Percentiles rank a stretch among this genome's conserved stretches.
Conservation (phyloP, 768 basidiomycete genomes). For the Rhodosporidiobolus odoratus region DNA sequence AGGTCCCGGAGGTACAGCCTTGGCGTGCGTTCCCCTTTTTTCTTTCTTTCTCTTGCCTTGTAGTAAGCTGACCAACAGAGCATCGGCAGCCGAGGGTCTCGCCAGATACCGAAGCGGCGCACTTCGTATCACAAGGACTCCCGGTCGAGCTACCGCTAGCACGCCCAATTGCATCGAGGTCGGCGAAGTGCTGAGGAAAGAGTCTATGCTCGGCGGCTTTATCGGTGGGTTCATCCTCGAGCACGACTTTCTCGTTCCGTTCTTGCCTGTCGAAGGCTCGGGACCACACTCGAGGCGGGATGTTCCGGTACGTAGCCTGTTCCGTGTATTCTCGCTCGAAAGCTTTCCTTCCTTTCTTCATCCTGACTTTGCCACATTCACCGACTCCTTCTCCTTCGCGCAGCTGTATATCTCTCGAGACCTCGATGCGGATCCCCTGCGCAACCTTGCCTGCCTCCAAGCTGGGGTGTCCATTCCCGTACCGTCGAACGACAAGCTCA, state of each 20-base stretch:
- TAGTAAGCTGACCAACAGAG: neutral
- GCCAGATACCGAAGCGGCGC: neutral
- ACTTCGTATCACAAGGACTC: slow-evolving; percentile 6
- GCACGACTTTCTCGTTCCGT: neutral
- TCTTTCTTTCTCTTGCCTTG: neutral
- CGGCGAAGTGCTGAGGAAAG: neutral
- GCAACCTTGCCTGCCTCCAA: neutral
- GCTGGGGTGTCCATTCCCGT: neutral
- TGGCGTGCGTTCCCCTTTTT: neutral
- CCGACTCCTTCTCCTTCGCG: neutral
- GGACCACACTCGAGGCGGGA: neutral
- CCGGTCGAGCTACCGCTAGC: neutral
- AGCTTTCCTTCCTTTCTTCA: neutral
- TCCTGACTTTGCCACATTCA: neutral
- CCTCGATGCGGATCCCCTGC: neutral
- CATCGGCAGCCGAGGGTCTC: slow-evolving; percentile 2
- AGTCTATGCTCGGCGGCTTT: slow-evolving; percentile 4
- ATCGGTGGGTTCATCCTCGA: neutral
- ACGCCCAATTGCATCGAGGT: slow-evolving; percentile 2
- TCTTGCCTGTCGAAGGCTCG: neutral
- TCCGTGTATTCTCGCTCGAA: neutral
- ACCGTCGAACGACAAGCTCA: neutral
- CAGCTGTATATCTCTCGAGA: slow-evolving; percentile 4
- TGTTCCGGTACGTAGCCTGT: neutral
- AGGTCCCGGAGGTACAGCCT: neutral